Percentiles rank a stretch among this genome's conserved stretches.
Evolutionary conservation across 2,329 filamentous ascomycete genomes (phyloP).

Genomic region (Cordyceps farinosa): DNA sequence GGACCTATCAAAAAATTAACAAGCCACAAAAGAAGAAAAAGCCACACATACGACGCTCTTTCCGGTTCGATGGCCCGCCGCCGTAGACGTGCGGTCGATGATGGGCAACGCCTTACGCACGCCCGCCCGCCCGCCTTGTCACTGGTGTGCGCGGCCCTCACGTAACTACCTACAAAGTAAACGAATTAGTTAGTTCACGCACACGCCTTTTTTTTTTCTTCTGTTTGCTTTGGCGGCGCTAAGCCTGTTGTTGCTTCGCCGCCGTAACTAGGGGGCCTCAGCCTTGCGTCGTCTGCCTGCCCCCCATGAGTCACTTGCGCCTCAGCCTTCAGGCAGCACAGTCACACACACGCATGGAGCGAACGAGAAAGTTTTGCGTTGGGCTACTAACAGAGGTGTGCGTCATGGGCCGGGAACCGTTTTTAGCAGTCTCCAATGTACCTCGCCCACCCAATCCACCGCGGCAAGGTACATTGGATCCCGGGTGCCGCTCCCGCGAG

Average conservation of each 20-base stretch:
- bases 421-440: background rate
- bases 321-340: background rate
- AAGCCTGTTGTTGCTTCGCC: conserved; percentile 1
- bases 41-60: background rate
- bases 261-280: background rate
- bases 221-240: background rate
- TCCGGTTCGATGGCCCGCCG: too few species aligned
- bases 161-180: background rate
- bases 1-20: too few species aligned
- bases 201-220: too few species aligned
- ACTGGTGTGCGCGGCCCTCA: conserved; percentile 9
- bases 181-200: too few species aligned
- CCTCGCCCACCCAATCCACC: background rate
- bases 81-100: too few species aligned
- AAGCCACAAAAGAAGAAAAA: background rate
- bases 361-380: background rate
- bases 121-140: background rate
- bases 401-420: background rate
- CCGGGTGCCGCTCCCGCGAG: conserved; percentile 13
- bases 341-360: background rate
- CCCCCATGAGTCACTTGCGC: conserved; percentile 7
- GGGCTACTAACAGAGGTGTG: background rate
- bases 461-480: background rate
- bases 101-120: background rate
- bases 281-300: background rate